Evolutionary conservation across 2,329 filamentous ascomycete genomes (phyloP).

Genomic region (Trichoderma simmonsii): DNA sequence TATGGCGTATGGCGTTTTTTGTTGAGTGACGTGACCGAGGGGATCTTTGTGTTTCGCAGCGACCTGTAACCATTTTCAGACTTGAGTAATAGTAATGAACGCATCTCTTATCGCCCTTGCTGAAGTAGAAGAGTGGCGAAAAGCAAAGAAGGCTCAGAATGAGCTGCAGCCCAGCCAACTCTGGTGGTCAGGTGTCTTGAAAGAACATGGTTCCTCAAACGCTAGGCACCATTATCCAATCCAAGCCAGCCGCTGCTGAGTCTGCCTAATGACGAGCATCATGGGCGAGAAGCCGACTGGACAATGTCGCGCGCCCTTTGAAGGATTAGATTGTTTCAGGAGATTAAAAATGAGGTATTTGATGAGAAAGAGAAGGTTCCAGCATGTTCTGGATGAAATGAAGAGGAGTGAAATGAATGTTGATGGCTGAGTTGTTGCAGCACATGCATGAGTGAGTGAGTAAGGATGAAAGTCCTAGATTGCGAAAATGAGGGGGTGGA

Average conservation of each 20-base stretch:
- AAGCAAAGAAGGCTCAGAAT: background rate
- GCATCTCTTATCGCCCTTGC: background rate
- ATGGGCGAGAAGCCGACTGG: background rate
- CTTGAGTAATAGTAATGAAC: background rate
- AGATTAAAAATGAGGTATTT: background rate
- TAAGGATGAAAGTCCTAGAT: constrained; percentile 7
- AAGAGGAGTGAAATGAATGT: background rate
- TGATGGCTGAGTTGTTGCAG: background rate
- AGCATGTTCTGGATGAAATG: background rate
- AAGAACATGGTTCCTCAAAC: constrained; percentile 11
- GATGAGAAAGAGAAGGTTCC: background rate
- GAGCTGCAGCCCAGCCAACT: background rate
- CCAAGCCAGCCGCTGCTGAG: background rate
- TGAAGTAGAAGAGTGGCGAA: constrained; percentile 11
- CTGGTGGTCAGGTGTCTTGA: constrained; percentile 9
- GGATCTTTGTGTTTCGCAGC: background rate
- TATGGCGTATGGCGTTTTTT: constrained; percentile 1
- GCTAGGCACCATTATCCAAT: constrained; percentile 16
- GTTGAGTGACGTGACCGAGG: constrained; percentile 6
- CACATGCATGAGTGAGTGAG: background rate
- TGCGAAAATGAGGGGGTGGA: constrained; percentile 3
- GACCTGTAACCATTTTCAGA: constrained; percentile 1
- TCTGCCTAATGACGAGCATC: constrained; percentile 14
- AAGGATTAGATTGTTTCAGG: background rate
- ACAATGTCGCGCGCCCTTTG: background rate